phyloP scores from a whole-genome alignment of 495 filamentous ascomycete genomes.

The Aspergillus bertholletiae region DNA sequence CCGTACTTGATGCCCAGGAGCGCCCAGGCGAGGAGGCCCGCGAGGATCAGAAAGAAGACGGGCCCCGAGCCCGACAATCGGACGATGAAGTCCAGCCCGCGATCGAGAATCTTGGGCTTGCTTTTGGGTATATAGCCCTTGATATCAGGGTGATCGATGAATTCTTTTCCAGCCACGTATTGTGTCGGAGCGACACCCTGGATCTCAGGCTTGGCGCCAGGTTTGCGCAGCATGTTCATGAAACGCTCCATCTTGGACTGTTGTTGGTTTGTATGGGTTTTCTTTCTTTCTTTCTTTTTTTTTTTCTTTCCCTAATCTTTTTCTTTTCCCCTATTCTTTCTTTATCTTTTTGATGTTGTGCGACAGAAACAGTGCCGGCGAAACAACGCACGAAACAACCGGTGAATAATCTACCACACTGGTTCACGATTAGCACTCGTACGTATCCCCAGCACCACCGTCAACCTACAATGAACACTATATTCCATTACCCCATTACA shows the following conservation, averaged over 20 bases:
- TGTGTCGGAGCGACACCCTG: background rate
- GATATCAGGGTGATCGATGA: background rate
- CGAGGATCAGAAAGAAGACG: constrained; percentile 24
- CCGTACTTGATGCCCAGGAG: constrained; percentile 28
- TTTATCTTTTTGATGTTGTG: too few relatives aligned
- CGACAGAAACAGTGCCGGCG: too few relatives aligned
- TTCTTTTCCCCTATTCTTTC: too few relatives aligned
- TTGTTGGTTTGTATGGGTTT: background rate
- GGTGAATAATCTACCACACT: background rate
- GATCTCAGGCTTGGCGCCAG: background rate
- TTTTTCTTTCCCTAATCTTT: background rate
- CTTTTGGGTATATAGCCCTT: constrained; percentile 15
- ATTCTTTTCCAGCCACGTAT: background rate
- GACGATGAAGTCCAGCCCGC: constrained; percentile 29
- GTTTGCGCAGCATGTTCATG: background rate
- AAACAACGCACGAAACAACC: background rate
- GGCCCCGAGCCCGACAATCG: constrained; percentile 22
- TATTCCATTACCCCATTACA: too few relatives aligned
- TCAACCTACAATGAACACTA: background rate
- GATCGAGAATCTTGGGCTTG: constrained; percentile 23
- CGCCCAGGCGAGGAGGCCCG: constrained; percentile 23
- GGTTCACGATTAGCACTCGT: background rate
- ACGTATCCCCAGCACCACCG: background rate
- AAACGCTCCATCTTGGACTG: background rate
- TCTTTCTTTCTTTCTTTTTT: background rate